Evolutionary conservation across 2,329 filamentous ascomycete genomes (phyloP).

Genomic region (Calonectria fujianensis): DNA sequence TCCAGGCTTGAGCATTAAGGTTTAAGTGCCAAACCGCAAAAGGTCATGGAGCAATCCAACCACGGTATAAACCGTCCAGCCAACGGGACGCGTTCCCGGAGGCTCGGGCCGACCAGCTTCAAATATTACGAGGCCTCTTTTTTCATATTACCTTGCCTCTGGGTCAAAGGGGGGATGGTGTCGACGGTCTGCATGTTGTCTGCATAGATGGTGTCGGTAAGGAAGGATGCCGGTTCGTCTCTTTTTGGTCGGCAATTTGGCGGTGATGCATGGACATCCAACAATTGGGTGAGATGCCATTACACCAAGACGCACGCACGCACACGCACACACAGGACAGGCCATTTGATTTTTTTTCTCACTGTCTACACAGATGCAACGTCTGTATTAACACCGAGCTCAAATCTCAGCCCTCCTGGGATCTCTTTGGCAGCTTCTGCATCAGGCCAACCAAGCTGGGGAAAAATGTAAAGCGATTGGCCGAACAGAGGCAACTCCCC

Average conservation of each 20-base stretch:
- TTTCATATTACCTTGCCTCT: neutral
- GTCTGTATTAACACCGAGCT: slow-evolving; percentile 37
- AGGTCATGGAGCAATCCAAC: slow-evolving; percentile 30
- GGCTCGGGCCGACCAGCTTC: slow-evolving; percentile 49
- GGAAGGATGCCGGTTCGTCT: slow-evolving; percentile 18
- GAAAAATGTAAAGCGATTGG: slow-evolving; percentile 30
- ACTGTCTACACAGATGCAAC: slow-evolving; percentile 12
- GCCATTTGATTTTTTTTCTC: slow-evolving; percentile 22
- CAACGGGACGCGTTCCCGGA: slow-evolving; percentile 46
- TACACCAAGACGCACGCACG: neutral
- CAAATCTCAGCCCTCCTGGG: slow-evolving; percentile 43
- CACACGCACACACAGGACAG: slow-evolving; percentile 13
- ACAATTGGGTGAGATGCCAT: slow-evolving; percentile 18
- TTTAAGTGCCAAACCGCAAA: slow-evolving; percentile 52
- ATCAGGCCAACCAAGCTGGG: slow-evolving; percentile 40
- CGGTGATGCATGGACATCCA: slow-evolving; percentile 26
- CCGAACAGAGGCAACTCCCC: slow-evolving; percentile 21
- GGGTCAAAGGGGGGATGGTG: slow-evolving; percentile 22
- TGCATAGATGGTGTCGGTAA: neutral
- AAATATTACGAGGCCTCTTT: slow-evolving; percentile 26
- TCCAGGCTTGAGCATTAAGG: slow-evolving; percentile 43
- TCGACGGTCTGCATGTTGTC: slow-evolving; percentile 23
- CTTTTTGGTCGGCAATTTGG: slow-evolving; percentile 24
- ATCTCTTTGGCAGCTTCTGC: slow-evolving; percentile 37
- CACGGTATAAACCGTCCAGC: slow-evolving; percentile 24